Evolutionary conservation across 495 filamentous ascomycete species (phyloP).

Genomic region (Sabuloglossum arenarium): DNA sequence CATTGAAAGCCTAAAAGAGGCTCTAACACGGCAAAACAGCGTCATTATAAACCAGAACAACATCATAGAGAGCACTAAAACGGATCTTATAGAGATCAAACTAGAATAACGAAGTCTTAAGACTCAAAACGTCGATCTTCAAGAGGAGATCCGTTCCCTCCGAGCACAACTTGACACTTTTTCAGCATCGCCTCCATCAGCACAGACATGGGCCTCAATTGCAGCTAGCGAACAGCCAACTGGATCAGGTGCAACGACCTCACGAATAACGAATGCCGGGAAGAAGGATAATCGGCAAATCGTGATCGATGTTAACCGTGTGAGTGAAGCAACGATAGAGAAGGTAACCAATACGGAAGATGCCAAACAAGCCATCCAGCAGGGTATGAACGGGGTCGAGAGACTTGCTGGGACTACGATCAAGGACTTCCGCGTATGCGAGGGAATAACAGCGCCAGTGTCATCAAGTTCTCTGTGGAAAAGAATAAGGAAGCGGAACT

Average conservation of each 20-base stretch:
- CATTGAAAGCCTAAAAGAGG: too few species aligned
- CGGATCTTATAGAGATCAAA: neutral
- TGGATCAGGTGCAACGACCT: neutral
- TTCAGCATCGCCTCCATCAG: neutral
- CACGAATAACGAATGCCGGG: neutral
- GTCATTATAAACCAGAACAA: neutral
- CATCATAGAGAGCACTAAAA: slow-evolving; percentile 1
- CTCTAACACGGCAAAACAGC: neutral
- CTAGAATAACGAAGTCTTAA: neutral
- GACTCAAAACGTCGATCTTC: neutral
- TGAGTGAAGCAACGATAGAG: neutral
- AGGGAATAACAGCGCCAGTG: neutral
- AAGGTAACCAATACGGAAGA: neutral
- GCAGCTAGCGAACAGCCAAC: neutral
- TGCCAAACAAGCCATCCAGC: neutral
- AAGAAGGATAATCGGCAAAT: neutral
- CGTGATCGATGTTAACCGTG: neutral
- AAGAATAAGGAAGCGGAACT: slow-evolving; percentile 2
- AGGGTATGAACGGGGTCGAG: neutral
- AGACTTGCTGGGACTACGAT: neutral
- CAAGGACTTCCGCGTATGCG: neutral
- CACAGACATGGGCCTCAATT: neutral
- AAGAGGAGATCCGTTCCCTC: neutral
- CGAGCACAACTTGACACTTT: neutral
- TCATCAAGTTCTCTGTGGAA: slow-evolving; percentile 5